Conservation (phyloP, 352 stramenopile genomes). For the Albugo laibachii region DNA sequence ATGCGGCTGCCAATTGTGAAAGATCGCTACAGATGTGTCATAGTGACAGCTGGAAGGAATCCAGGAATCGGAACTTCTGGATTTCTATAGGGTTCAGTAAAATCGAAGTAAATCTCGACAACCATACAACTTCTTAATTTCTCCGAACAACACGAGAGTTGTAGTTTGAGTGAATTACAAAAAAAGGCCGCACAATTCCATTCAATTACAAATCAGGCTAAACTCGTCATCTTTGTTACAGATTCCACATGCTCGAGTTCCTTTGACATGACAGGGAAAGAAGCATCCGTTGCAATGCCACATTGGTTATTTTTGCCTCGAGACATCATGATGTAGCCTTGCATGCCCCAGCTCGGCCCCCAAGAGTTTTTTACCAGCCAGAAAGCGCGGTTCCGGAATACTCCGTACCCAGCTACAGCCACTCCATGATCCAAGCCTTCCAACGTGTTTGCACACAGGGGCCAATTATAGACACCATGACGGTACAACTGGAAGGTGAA, state of each 20-base stretch:
- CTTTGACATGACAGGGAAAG: slow-evolving; percentile 37
- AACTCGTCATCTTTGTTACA: no score
- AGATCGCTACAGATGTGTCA: no score
- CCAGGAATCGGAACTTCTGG: no score
- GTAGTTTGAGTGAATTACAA: no score
- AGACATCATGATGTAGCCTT: slow-evolving; percentile 73
- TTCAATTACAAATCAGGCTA: no score
- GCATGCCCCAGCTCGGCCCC: slow-evolving; percentile 70
- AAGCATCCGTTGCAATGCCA: slow-evolving; percentile 80
- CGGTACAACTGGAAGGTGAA: slow-evolving; percentile 70
- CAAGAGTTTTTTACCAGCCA: slow-evolving; percentile 93
- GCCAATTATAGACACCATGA: slow-evolving; percentile 34
- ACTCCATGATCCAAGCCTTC: slow-evolving; percentile 89
- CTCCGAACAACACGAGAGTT: no score
- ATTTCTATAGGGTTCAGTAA: no score
- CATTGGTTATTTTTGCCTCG: slow-evolving; percentile 84
- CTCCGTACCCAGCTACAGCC: slow-evolving; percentile 83
- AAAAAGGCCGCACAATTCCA: no score
- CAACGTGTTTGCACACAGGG: slow-evolving; percentile 12
- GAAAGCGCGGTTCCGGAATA: slow-evolving; percentile 78
- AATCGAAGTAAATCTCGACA: no score
- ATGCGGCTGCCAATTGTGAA: no score
- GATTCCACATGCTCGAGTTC: background rate
- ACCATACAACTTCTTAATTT: no score
- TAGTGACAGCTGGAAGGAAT: no score